phyloP scores from a whole-genome alignment of 352 stramenopile species.

The Phytophthora sansomeana region DNA sequence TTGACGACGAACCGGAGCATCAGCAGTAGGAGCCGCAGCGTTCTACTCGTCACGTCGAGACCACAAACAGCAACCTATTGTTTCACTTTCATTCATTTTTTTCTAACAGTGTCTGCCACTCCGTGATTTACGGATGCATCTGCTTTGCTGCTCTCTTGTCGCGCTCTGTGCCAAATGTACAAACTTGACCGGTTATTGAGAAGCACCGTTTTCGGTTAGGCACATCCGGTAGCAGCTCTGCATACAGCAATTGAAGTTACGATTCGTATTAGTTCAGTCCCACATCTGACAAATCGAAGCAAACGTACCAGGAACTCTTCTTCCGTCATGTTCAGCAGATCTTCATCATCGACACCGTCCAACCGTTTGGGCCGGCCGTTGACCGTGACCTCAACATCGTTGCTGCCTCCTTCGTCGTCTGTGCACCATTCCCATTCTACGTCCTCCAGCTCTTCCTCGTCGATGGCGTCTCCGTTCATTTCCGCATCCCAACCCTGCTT shows the following conservation, averaged over 20 bases:
- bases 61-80: conserved; percentile 6
- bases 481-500: conserved; percentile 87
- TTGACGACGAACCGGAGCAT: conserved; percentile 52
- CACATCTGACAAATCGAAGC: not conserved
- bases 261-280: not conserved
- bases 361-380: conserved; percentile 72
- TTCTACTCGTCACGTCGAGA: not conserved
- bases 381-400: conserved; percentile 70
- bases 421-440: conserved; percentile 87
- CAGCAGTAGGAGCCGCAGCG: conserved; percentile 13
- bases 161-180: conserved; percentile 28
- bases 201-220: conserved; percentile 32
- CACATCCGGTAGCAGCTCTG: conserved; percentile 84
- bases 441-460: conserved; percentile 83
- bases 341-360: conserved; percentile 77
- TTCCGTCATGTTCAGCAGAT: conserved; percentile 85
- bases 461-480: conserved; percentile 76
- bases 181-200: conserved; percentile 28
- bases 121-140: not conserved
- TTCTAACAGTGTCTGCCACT: conserved; percentile 27
- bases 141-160: conserved; percentile 4
- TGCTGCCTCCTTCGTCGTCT: conserved; percentile 58
- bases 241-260: conserved; percentile 5
- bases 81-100: conserved; percentile 32
- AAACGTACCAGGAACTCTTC: conserved; percentile 84